Evolutionary conservation across 345 rosid species (phyloP).

Genomic region (Rhodamnia rubescens): DNA sequence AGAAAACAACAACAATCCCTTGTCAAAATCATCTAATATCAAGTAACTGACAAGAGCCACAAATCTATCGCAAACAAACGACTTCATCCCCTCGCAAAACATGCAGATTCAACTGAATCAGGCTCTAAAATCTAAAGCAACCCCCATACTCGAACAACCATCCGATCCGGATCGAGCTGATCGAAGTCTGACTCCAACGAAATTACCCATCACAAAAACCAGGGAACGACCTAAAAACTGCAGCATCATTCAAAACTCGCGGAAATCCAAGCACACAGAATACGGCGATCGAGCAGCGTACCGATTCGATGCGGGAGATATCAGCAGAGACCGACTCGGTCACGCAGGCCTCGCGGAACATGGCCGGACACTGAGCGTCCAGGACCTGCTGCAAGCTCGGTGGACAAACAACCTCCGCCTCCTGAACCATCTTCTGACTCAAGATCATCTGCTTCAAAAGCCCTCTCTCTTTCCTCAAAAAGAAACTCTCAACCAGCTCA

Average conservation of each 20-base stretch:
- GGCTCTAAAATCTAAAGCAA: not conserved
- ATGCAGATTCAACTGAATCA: not conserved
- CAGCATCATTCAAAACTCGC: not conserved
- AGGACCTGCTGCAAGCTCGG: not conserved
- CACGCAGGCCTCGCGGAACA: not conserved
- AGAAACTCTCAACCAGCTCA: not conserved
- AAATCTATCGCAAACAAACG: not conserved
- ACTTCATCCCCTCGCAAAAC: not conserved
- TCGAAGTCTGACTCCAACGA: not conserved
- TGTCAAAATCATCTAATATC: not conserved
- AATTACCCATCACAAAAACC: not conserved
- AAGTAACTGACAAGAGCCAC: not conserved
- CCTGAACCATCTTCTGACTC: slow-evolving; percentile 2
- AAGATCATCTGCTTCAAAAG: not conserved
- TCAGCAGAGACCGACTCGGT: not conserved
- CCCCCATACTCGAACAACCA: not conserved
- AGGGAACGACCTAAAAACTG: not conserved
- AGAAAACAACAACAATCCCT: not conserved
- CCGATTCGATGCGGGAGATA: not conserved
- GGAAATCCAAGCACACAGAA: not conserved
- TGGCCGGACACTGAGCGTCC: not conserved
- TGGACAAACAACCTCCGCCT: not conserved
- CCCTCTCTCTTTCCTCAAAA: not conserved
- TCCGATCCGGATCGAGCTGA: not conserved
- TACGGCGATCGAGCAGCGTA: not conserved